phyloP scores from a whole-genome alignment of 1,284 basidiomycete species.

The Ceratobasidium sp. region DNA sequence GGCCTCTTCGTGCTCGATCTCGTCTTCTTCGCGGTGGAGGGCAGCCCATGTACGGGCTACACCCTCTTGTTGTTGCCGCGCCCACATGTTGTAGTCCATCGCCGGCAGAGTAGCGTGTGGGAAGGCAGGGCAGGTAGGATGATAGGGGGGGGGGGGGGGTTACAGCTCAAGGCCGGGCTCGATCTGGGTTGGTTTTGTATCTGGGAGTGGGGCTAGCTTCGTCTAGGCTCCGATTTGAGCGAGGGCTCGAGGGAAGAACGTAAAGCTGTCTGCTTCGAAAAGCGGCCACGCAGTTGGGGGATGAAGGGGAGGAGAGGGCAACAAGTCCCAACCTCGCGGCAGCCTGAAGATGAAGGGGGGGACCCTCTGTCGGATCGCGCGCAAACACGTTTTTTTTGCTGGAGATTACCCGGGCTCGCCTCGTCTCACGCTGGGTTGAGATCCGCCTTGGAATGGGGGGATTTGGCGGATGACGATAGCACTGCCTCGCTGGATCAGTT shows the following conservation, averaged over 20 bases:
- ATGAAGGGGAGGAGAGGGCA: not conserved
- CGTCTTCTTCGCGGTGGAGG: conserved; percentile 37
- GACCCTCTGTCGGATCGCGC: conserved; percentile 11
- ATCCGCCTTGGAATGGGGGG: not conserved
- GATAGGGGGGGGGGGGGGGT: not conserved
- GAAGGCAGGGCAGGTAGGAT: not conserved
- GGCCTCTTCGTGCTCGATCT: conserved; percentile 42
- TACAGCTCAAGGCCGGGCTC: not conserved
- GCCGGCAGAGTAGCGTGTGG: not conserved
- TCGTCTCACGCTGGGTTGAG: conserved; percentile 2
- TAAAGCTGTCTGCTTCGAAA: conserved; percentile 11
- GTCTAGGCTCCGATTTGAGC: conserved; percentile 7
- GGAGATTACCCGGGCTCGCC: conserved; percentile 1
- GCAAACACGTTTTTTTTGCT: conserved; percentile 9
- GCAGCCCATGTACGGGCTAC: conserved; percentile 35
- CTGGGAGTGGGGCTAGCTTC: not conserved
- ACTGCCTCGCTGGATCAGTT: not conserved
- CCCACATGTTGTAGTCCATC: conserved; percentile 43
- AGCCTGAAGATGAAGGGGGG: not conserved
- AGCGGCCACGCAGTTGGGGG: conserved; percentile 12
- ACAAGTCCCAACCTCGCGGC: not conserved
- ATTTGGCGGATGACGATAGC: not conserved
- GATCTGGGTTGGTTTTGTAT: conserved; percentile 23
- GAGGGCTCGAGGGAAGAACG: conserved; percentile 1
- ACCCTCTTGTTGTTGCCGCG: conserved; percentile 25